These are phyloP conservation scores for Cicer judaicum DNA, from an alignment of 306 rosid species.

Conservation along the genomic window DNA sequence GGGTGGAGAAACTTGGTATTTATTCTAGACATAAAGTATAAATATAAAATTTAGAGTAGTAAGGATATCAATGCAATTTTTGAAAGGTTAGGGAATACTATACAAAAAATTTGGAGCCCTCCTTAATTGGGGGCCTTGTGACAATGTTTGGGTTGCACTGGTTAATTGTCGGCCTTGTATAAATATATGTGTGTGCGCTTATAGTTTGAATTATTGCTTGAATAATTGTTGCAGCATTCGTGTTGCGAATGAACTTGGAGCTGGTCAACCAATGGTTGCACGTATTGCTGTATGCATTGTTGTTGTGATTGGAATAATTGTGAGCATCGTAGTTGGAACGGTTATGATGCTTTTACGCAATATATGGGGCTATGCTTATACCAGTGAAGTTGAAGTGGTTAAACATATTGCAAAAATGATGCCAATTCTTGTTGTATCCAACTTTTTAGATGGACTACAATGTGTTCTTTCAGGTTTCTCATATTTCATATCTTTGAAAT, in stretches of 20 bases:
- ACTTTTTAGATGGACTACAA: slow-evolving; percentile 57
- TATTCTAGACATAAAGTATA: no score
- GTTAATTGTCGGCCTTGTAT: no score
- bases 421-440: slow-evolving; percentile 53
- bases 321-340: slow-evolving; percentile 48
- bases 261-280: slow-evolving; percentile 48
- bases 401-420: slow-evolving; percentile 62
- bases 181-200: neutral
- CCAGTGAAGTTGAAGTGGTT: slow-evolving; percentile 65
- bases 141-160: no score
- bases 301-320: slow-evolving; percentile 35
- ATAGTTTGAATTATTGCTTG: neutral
- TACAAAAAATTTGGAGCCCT: no score
- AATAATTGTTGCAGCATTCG: slow-evolving; percentile 56
- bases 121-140: no score
- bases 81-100: no score
- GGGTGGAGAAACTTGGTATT: no score
- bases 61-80: no score
- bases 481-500: neutral
- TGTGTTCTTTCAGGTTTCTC: slow-evolving; percentile 73
- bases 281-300: slow-evolving; percentile 48
- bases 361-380: slow-evolving; percentile 44
- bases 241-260: slow-evolving; percentile 53
- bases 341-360: slow-evolving; percentile 1
- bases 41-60: no score